Evolutionary conservation across 352 stramenopile genomes (phyloP), one percentile per base, ranked within the genome.

Genomic region (Globisporangium solare): DNA sequence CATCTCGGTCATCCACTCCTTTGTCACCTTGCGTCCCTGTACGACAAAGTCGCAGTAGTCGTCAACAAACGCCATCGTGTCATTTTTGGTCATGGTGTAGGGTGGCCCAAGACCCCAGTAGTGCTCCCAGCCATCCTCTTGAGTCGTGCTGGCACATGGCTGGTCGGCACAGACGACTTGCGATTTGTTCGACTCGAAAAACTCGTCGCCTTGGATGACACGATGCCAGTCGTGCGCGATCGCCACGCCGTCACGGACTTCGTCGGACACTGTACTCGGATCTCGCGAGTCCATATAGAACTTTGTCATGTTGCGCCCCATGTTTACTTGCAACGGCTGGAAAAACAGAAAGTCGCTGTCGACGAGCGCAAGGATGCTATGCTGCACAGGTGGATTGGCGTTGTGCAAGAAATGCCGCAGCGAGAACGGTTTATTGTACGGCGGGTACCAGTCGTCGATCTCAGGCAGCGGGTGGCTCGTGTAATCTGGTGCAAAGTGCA

Each of bases 1-100:
- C 76, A 84, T 86, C 59, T 86, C 76, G n/a, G 70, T 68, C 71
- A 83, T 86, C 69, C 71, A 84, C 10, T 64, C 51, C 4, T 43
- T 53, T 17, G 42, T 37, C 13, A 73, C 42, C 32, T 60, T 57
- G 4, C 66, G 62, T 10, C 32, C 51, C 1, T 49, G 31, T 2
- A 70, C 55, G 14, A 60, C 52, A 17, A 67, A 60, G 14, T 47
- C 41, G 50, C 56, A 67, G 42, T 74, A 74, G 51, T 66, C 63
- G 39, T 74, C 61, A 10, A 71, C 43, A 17, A 74, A 51, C n/a
- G 18, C 10, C 4, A 37, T n/a, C 42, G 61, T 56, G 41, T 73
- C 66, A 53, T 59, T 43, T 22, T 45, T 56, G 14, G 66, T 64
- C 52, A 86, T 72, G 22, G 70, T 70, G 51, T n/a, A 73, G 32